Percentiles rank a stretch among this genome's conserved stretches.
These are phyloP conservation scores for Oryza glumipatula DNA, from an alignment of 176 grass and related monocot genomes.

Conservation along the genomic window DNA sequence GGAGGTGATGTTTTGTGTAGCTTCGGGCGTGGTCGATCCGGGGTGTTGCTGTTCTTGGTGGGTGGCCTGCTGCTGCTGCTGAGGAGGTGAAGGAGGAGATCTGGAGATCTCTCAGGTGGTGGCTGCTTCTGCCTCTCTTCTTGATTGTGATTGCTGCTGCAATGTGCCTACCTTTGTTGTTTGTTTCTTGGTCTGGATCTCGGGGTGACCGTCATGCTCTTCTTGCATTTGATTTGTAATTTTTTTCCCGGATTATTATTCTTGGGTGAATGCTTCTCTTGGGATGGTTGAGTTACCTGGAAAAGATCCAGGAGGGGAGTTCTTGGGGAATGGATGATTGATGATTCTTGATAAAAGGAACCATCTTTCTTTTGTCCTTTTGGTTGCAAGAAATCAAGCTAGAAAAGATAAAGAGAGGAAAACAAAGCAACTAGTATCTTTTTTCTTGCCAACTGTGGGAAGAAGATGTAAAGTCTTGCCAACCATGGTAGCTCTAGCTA, in stretches of 20 bases:
- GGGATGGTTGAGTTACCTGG: not conserved
- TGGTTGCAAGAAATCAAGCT: not conserved
- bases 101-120: slow-evolving; percentile 30
- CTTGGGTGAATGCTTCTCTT: slow-evolving; percentile 20
- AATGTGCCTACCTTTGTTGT: not conserved
- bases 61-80: not conserved
- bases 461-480: slow-evolving; percentile 36
- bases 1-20: slow-evolving; percentile 4
- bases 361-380: not conserved
- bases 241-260: not conserved
- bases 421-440: not conserved
- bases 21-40: not conserved
- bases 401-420: not conserved
- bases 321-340: not conserved
- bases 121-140: not conserved
- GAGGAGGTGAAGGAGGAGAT: slow-evolving; percentile 7
- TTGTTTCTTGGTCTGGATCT: slow-evolving; percentile 42
- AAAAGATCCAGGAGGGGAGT: not conserved
- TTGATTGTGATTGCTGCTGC: slow-evolving; percentile 8
- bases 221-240: slow-evolving; percentile 14
- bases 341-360: slow-evolving; percentile 23
- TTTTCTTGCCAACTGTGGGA: not conserved
- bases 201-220: not conserved
- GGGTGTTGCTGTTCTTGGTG: not conserved
- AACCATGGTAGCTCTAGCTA: slow-evolving; percentile 16